Percentiles rank a stretch among this genome's conserved stretches.
Conservation (phyloP, 1,284 basidiomycete species). For the Takashimella tepidaria region DNA sequence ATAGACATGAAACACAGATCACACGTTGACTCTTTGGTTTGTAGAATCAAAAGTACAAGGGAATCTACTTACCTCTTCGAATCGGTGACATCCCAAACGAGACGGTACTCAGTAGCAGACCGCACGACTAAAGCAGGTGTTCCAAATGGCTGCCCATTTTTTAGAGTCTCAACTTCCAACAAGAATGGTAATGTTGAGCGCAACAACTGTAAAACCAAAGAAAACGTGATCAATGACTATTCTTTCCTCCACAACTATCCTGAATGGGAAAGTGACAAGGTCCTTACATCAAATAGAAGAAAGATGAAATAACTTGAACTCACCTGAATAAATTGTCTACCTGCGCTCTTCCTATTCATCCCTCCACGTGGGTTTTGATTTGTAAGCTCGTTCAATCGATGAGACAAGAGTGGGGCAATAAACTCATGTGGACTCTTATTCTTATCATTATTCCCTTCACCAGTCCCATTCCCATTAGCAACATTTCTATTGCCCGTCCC, state of each 20-base stretch:
- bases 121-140: constrained; percentile 21
- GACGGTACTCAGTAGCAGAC: constrained; percentile 21
- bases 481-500: too few species aligned
- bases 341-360: constrained; percentile 16
- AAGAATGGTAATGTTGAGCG: constrained; percentile 34
- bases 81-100: constrained; percentile 29
- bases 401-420: constrained; percentile 31
- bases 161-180: constrained; percentile 18
- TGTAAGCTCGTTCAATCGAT: constrained; percentile 37
- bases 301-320: neutral
- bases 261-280: too few species aligned
- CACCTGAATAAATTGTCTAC: constrained; percentile 26
- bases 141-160: constrained; percentile 5
- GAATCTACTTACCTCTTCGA: constrained; percentile 8
- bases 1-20: too few species aligned
- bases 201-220: constrained; percentile 16
- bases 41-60: too few species aligned
- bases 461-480: too few species aligned
- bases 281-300: too few species aligned
- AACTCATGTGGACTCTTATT: constrained; percentile 32
- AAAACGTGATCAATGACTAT: neutral
- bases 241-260: too few species aligned
- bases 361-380: neutral
- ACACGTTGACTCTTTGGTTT: too few species aligned
- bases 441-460: neutral